Evolutionary conservation across 2,329 filamentous ascomycete genomes (phyloP).

Genomic region (Beauveria scarabaeidicola): DNA sequence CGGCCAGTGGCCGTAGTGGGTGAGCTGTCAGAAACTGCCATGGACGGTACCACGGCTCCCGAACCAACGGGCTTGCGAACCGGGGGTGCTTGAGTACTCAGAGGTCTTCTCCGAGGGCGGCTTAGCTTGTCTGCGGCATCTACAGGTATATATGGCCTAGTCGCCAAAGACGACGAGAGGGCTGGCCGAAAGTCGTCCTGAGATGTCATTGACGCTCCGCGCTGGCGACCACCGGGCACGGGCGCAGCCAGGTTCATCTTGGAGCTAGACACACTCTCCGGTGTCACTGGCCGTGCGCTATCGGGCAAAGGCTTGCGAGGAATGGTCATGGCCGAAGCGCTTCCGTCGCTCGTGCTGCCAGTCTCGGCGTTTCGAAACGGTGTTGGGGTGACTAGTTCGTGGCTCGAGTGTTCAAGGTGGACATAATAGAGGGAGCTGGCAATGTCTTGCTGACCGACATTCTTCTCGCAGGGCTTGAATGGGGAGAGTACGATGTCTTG

Average conservation of each 20-base stretch:
- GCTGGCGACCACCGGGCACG: slow-evolving; percentile 10
- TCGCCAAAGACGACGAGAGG: slow-evolving; percentile 9
- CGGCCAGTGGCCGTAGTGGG: slow-evolving; percentile 6
- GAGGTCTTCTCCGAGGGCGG: neutral
- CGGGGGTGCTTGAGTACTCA: slow-evolving; percentile 8
- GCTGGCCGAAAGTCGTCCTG: slow-evolving; percentile 13
- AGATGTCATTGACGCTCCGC: slow-evolving; percentile 17
- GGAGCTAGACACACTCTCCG: slow-evolving; percentile 15
- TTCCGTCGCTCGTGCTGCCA: slow-evolving; percentile 37
- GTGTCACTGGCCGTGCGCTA: slow-evolving; percentile 20
- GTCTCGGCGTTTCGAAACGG: slow-evolving; percentile 22
- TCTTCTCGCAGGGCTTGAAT: slow-evolving; percentile 79
- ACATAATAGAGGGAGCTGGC: slow-evolving; percentile 85
- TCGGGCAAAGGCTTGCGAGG: slow-evolving; percentile 44
- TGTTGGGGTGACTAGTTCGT: slow-evolving; percentile 35
- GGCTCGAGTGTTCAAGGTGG: slow-evolving; percentile 54
- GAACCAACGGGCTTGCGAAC: slow-evolving; percentile 23
- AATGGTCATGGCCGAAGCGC: slow-evolving; percentile 35
- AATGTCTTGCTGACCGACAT: slow-evolving; percentile 81
- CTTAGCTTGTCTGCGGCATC: slow-evolving; percentile 7
- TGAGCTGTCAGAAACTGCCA: neutral
- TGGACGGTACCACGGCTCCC: slow-evolving; percentile 13
- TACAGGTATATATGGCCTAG: slow-evolving; percentile 7
- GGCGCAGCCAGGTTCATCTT: neutral
- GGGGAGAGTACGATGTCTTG: slow-evolving; percentile 87